Evolutionary conservation across 495 filamentous ascomycete species (phyloP).

Genomic region (Penicillium bovifimosum): DNA sequence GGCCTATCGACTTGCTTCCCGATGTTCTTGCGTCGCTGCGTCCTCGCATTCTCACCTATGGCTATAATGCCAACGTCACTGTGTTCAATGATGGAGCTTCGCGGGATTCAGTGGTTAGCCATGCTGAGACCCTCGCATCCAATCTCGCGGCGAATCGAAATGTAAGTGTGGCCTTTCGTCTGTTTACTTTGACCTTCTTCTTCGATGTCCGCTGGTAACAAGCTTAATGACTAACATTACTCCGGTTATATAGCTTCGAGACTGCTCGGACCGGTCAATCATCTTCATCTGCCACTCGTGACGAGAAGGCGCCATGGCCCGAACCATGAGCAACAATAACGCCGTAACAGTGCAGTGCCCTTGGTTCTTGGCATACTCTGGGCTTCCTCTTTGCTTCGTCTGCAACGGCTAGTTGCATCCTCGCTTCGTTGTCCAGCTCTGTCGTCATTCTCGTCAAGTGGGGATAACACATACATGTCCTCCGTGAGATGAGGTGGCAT

Average conservation of each 20-base stretch:
- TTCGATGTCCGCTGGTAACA: neutral
- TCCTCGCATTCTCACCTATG: constrained; percentile 72
- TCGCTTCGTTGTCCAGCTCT: too few species aligned
- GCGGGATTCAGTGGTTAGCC: constrained; percentile 73
- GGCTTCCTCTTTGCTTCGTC: too few species aligned
- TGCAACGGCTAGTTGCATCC: too few species aligned
- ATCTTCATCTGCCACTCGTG: constrained; percentile 81
- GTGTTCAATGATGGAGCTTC: constrained; percentile 55
- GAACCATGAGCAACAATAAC: too few species aligned
- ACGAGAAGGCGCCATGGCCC: too few species aligned
- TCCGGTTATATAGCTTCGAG: constrained; percentile 39
- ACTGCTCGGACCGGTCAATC: constrained; percentile 59
- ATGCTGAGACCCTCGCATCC: constrained; percentile 75
- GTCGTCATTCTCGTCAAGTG: too few species aligned
- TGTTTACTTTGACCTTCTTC: constrained; percentile 3
- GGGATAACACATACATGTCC: too few species aligned
- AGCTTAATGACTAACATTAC: neutral
- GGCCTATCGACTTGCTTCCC: constrained; percentile 72
- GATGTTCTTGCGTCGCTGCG: constrained; percentile 53
- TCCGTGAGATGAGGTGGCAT: too few species aligned
- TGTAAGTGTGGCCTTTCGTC: constrained; percentile 27
- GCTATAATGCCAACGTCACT: constrained; percentile 78
- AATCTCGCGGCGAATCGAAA: constrained; percentile 53
- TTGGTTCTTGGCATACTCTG: too few species aligned
- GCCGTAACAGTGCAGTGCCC: too few species aligned